Percentiles rank a stretch among this genome's conserved stretches.
Conservation (phyloP, 148 eudicot genomes). For the Rhododendron williamsianum region DNA sequence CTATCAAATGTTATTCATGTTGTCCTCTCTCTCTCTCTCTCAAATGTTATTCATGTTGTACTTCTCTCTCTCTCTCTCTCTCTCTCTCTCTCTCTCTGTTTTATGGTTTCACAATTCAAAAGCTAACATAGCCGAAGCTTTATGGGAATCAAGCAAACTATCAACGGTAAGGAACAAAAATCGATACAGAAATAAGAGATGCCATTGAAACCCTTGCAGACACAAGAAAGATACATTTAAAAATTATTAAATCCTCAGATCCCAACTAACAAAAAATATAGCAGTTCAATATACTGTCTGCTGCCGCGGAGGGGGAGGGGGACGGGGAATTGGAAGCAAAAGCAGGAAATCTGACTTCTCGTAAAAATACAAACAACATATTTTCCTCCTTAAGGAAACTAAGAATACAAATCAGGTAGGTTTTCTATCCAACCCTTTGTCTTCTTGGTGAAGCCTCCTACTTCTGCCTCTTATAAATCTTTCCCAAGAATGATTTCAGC, state of each 20-base stretch:
- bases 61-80: not conserved
- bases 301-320: not conserved
- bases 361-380: not conserved
- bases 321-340: not conserved
- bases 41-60: not conserved
- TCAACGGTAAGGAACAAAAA: not conserved
- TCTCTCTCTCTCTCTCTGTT: not conserved
- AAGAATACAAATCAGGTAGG: not conserved
- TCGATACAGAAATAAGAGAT: not conserved
- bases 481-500: constrained; percentile 75
- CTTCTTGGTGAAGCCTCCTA: constrained; percentile 15
- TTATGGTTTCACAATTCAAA: not conserved
- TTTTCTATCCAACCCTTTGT: not conserved
- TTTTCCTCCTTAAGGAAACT: not conserved
- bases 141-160: not conserved
- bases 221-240: not conserved
- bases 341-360: constrained; percentile 2
- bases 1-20: too few species aligned
- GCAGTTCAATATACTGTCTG: not conserved
- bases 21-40: not conserved
- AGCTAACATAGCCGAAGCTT: not conserved
- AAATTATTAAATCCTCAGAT: not conserved
- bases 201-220: not conserved
- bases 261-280: not conserved
- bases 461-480: constrained; percentile 91